Base-by-base conservation (phyloP, 352 stramenopile species). In the Aphanomyces euteiches region DNA sequence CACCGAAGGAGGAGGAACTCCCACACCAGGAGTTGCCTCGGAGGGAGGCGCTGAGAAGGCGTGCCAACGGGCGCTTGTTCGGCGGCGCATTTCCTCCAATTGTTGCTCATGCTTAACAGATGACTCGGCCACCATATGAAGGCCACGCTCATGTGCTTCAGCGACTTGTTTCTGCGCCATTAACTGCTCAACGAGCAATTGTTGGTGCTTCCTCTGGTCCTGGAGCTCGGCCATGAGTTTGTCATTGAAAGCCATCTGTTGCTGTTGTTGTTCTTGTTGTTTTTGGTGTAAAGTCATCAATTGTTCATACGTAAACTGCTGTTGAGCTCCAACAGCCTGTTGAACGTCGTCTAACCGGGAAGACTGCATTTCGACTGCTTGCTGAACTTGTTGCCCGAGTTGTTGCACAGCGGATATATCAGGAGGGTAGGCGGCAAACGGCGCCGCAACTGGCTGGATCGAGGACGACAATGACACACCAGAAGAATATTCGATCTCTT, bases 351-450 rank as follows among this genome's bases (percentile, higher is more conserved):
- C 54, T 7, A 61, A 37, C 5, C 54, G 54, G 17, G 54, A 13
- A 4, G 54, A 37, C 36, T 61, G 54, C 28, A 7, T 8, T 13
- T 28, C 13, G 13, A 61, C 48, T 7, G 48, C 48, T 6, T 15
- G 15, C 48, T 57, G 48, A 15, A 57, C 48, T 57, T 57, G 48
- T 15, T 61, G 54, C n/a, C 54, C 54, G 28, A 61, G 43, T 5
- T 10, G 54, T 17, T 61, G 54, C 15, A 61, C 54, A 17, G 54
- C 19, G 48, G 19, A 21, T 21, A 61, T n/a, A 10, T 61, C 54
- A 13, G 54, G 54, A 8, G 54, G 54, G 54, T 61, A 61, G 5
- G 6, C 5, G 5, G 54, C 54, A 37, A 41, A 61, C 7, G 54
- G 54, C 48, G 19, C 48, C 7, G 48, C 48, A 7, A 21, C 7